A percentile compares a stretch with the other conserved stretches of the same genome.
phyloP scores from a whole-genome alignment of 176 grass and related monocot genomes.

The bread wheat (Triticum aestivum) region IWGSC_CS_RefSeq_v2.1 NC_057800.1:477545617-477546116 shows the following conservation, averaged over 20 bases:
- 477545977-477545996: slow-evolving; percentile 63
- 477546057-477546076: slow-evolving; percentile 56
- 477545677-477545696: slow-evolving; percentile 68
- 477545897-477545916: not conserved
- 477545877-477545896: not conserved
- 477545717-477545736: slow-evolving; percentile 60
- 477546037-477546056: slow-evolving; percentile 49
- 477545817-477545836: slow-evolving; percentile 62
- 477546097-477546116: slow-evolving; percentile 48
- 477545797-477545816: slow-evolving; percentile 51
- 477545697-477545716: slow-evolving; percentile 46
- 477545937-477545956: not conserved
- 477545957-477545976: slow-evolving; percentile 37
- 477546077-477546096: slow-evolving; percentile 47
- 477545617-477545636: not conserved
- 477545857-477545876: slow-evolving; percentile 67
- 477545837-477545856: slow-evolving; percentile 47
- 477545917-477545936: not conserved
- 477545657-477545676: slow-evolving; percentile 73
- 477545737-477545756: slow-evolving; percentile 63
- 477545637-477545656: slow-evolving; percentile 25
- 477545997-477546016: slow-evolving; percentile 49
- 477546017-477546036: slow-evolving; percentile 31
- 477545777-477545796: slow-evolving; percentile 65
- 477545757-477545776: slow-evolving; percentile 55